Percentiles rank a stretch among this genome's conserved stretches.
Evolutionary conservation across 2,329 filamentous ascomycete species (phyloP).

Genomic region (Uncinocarpus reesii): DNA sequence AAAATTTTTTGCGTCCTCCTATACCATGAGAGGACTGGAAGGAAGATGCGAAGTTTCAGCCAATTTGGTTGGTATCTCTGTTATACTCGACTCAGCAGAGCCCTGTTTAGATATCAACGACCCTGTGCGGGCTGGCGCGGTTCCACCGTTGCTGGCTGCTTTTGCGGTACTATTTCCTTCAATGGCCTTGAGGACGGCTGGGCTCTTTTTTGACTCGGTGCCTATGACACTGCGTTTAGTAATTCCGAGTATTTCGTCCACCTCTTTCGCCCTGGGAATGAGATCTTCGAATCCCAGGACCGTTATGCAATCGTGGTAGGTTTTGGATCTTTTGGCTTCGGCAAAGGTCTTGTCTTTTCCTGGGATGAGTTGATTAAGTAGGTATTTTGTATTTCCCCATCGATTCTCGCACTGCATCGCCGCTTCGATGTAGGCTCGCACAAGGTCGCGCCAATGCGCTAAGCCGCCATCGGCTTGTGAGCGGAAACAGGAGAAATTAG

Average conservation of each 20-base stretch:
- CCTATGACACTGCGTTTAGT: background rate
- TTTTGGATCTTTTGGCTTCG: conserved; percentile 54
- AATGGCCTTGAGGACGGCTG: conserved; percentile 15
- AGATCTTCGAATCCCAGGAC: conserved; percentile 56
- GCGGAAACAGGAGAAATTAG: conserved; percentile 82
- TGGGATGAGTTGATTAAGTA: conserved; percentile 74
- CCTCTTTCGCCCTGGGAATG: conserved; percentile 50
- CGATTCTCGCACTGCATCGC: conserved; percentile 72
- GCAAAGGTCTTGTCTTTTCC: conserved; percentile 60
- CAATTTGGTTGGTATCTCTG: background rate
- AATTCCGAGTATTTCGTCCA: conserved; percentile 52
- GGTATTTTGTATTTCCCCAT: conserved; percentile 86
- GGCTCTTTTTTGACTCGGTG: conserved; percentile 4
- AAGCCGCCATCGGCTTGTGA: conserved; percentile 57
- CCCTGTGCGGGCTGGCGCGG: background rate
- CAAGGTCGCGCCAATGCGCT: conserved; percentile 65
- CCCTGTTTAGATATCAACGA: background rate
- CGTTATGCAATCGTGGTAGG: conserved; percentile 59
- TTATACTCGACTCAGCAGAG: background rate
- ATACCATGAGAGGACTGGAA: conserved; percentile 2
- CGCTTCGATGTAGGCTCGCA: conserved; percentile 61
- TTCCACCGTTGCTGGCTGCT: conserved; percentile 9
- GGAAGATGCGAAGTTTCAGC: background rate
- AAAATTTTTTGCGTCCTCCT: background rate
- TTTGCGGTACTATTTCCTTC: conserved; percentile 14